Percentiles rank a stretch among this genome's conserved stretches.
Conservation (phyloP, 495 filamentous ascomycete species). For the Penicillium psychrofluorescens region DNA sequence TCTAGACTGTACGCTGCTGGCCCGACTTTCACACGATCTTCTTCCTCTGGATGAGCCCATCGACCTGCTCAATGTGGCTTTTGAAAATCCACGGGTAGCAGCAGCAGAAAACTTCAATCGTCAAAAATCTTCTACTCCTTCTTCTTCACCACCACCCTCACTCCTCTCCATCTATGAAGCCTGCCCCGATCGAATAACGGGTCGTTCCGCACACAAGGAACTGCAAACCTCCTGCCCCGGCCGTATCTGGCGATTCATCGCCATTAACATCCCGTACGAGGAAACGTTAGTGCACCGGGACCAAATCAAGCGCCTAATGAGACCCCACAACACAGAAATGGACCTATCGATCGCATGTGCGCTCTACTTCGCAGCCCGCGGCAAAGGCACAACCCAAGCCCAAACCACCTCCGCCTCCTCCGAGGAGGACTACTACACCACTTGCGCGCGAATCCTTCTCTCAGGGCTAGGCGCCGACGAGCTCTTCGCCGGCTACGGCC, state of each 20-base stretch:
- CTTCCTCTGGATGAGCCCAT: slow-evolving; percentile 61
- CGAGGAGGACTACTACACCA: slow-evolving; percentile 42
- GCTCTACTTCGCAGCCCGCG: slow-evolving; percentile 87
- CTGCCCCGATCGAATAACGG: slow-evolving; percentile 88
- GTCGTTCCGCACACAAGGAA: slow-evolving; percentile 66
- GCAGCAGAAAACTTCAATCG: slow-evolving; percentile 19
- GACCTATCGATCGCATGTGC: slow-evolving; percentile 93
- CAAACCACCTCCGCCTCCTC: neutral
- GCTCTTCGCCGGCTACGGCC: slow-evolving; percentile 86
- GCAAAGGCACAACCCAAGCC: slow-evolving; percentile 42
- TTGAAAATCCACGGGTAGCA: slow-evolving; percentile 80
- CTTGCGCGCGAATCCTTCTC: slow-evolving; percentile 73
- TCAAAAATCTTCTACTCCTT: slow-evolving; percentile 1
- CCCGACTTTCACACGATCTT: slow-evolving; percentile 73
- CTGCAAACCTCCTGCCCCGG: slow-evolving; percentile 62
- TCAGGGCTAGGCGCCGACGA: slow-evolving; percentile 96
- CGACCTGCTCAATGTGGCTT: slow-evolving; percentile 92
- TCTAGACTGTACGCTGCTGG: slow-evolving; percentile 85
- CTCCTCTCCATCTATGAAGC: slow-evolving; percentile 55
- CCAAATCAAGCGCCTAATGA: slow-evolving; percentile 66
- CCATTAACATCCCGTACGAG: slow-evolving; percentile 74
- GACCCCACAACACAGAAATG: slow-evolving; percentile 97
- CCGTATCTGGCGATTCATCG: slow-evolving; percentile 72
- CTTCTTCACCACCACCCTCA: neutral
- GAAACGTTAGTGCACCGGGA: slow-evolving; percentile 65